phyloP scores from a whole-genome alignment of 208 protist species.

The Porcisia hertigi region DNA sequence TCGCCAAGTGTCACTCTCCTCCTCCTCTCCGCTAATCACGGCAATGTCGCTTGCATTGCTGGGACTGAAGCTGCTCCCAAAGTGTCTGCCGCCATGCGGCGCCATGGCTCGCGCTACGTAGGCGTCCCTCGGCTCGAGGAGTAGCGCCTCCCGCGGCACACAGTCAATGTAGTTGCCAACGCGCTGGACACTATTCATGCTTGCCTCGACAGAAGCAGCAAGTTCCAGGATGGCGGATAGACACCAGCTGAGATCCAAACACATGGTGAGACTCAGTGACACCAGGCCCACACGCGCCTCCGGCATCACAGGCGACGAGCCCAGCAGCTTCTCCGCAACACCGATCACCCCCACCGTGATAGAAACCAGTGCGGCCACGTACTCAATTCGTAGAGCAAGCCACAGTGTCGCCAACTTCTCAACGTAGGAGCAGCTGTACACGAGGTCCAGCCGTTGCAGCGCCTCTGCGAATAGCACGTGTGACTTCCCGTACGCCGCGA shows the following conservation, averaged over 20 bases:
- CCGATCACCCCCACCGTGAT: slow-evolving; percentile 49
- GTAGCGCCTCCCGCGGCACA: slow-evolving; percentile 52
- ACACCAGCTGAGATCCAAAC: slow-evolving; percentile 44
- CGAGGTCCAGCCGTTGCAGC: slow-evolving; percentile 40
- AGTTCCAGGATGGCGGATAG: slow-evolving; percentile 43
- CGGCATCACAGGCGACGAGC: slow-evolving; percentile 17
- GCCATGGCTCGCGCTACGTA: slow-evolving; percentile 7
- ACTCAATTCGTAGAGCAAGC: slow-evolving; percentile 88
- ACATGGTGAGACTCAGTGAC: slow-evolving; percentile 73
- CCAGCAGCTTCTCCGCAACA: slow-evolving; percentile 35
- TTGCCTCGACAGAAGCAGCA: slow-evolving; percentile 44
- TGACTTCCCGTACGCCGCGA: slow-evolving; percentile 69
- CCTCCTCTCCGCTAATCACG: neutral
- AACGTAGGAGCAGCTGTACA: slow-evolving; percentile 56
- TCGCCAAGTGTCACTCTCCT: neutral
- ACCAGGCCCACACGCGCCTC: slow-evolving; percentile 49
- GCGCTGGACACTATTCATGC: slow-evolving; percentile 82
- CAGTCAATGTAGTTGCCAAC: slow-evolving; percentile 61
- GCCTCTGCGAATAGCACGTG: slow-evolving; percentile 35
- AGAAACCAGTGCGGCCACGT: slow-evolving; percentile 58
- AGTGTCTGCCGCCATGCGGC: neutral
- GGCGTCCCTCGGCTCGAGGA: slow-evolving; percentile 18
- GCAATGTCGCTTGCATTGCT: neutral
- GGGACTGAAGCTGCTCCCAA: neutral
- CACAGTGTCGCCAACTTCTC: slow-evolving; percentile 69